Base-by-base conservation (phyloP, 352 stramenopile genomes). In the Aphanomyces stellatus region DNA sequence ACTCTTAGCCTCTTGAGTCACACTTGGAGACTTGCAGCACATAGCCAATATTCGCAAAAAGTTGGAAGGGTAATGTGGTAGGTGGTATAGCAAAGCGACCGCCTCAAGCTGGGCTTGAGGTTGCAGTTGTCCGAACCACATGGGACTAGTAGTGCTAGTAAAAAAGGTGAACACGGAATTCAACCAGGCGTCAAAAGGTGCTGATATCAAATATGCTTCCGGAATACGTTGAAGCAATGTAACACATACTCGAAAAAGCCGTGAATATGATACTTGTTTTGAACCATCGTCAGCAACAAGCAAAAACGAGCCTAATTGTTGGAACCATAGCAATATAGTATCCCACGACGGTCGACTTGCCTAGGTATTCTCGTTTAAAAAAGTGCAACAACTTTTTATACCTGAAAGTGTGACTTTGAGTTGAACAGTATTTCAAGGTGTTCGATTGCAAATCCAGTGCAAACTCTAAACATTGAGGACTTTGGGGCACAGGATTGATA, bases 161-260 rank as follows among this genome's bases (percentile, higher is more conserved):
- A 64, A 64, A 34, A 64, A 64, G 5, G 40, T 35, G 13, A 64
- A 17, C 4, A 64, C 25, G 6, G 31, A 46, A 22, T 22, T 25
- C 33, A 51, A 24, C 55, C 55, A 64, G 24, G 55, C 22, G 3
- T 19, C 37, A 8, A 64, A 17, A 27, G 24, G 19, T 25, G 33
- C 19, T 34, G 55, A 35, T 10, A 7, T 42, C 2, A 2, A 8
- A 19, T 17, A n/a, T 13, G 11, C 24, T 6, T 8, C 17, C 15
- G 85, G 85, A 4, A 93, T 73, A 46, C 88, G 85, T 66, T 91
- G 90, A 41, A 93, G 74, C 33, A 93, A 77, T 0, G 81, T 35
- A 33, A 64, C 51, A 34, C 19, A 64, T n/a, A 64, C 55, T 4
- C 55, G 55, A 35, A 64, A 64, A 2, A 64, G 11, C 31, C 24